Evolutionary conservation across 129 eudicot species (phyloP).

Genomic region (Lactuca sativa): DNA sequence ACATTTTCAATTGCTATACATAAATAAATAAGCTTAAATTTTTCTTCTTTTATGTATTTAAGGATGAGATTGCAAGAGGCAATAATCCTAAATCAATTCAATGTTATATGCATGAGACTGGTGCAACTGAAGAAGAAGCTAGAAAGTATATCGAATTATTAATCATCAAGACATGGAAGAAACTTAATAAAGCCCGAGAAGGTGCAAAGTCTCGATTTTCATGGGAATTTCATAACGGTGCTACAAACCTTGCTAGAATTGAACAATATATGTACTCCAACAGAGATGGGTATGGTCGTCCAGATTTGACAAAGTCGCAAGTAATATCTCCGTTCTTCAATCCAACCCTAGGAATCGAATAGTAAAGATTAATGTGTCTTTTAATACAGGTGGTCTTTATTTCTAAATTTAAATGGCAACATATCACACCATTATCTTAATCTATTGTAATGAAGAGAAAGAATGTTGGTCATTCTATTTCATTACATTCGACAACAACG

Average conservation of each 20-base stretch:
- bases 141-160: conserved; percentile 9
- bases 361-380: not conserved
- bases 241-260: conserved; percentile 18
- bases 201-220: conserved; percentile 6
- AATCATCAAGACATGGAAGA: conserved; percentile 23
- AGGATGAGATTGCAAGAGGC: conserved; percentile 29
- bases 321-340: not conserved
- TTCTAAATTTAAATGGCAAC: too few relatives aligned
- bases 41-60: not conserved
- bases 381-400: not conserved
- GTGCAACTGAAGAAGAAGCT: conserved; percentile 29
- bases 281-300: conserved; percentile 28
- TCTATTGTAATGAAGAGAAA: too few relatives aligned
- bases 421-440: too few relatives aligned
- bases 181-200: not conserved
- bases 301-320: not conserved
- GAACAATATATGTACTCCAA: conserved; percentile 16
- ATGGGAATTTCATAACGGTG: conserved; percentile 9
- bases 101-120: conserved; percentile 26
- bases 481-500: too few relatives aligned
- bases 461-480: too few relatives aligned
- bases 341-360: not conserved
- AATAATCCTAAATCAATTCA: conserved; percentile 26
- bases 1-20: not conserved
- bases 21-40: not conserved